These are phyloP conservation scores for Phytophthora pisi DNA, from an alignment of 352 stramenopile genomes.

Conservation along the genomic window DNA sequence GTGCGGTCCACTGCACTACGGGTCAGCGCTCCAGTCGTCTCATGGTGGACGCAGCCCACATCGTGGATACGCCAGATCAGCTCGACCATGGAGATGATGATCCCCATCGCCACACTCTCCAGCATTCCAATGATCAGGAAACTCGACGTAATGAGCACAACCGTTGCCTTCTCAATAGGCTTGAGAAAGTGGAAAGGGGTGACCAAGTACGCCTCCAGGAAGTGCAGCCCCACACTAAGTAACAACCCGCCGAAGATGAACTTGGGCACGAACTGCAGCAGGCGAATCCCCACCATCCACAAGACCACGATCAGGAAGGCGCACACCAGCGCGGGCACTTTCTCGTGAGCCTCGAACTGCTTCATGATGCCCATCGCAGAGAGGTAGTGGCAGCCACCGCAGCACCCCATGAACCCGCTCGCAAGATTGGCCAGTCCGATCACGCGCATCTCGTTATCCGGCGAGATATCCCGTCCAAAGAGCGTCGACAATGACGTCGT, in stretches of 20 bases:
- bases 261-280: constrained; percentile 80
- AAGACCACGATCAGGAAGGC: constrained; percentile 56
- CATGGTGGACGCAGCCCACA: constrained; percentile 79
- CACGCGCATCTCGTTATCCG: constrained; percentile 81
- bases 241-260: constrained; percentile 84
- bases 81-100: constrained; percentile 84
- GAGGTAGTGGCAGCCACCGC: constrained; percentile 79
- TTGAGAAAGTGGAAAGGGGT: constrained; percentile 79
- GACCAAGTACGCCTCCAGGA: constrained; percentile 80
- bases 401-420: constrained; percentile 69
- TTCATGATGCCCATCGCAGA: constrained; percentile 88
- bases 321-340: constrained; percentile 75
- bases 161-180: constrained; percentile 61
- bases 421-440: constrained; percentile 80
- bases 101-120: constrained; percentile 67
- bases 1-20: constrained; percentile 75
- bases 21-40: constrained; percentile 68
- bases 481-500: constrained; percentile 83
- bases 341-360: constrained; percentile 82
- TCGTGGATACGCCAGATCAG: constrained; percentile 82
- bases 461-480: constrained; percentile 78
- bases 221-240: constrained; percentile 77
- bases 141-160: constrained; percentile 69
- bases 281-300: constrained; percentile 68
- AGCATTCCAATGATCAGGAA: constrained; percentile 83